A percentile compares a stretch with the other conserved stretches of the same genome.
phyloP scores from a whole-genome alignment of 768 basidiomycete genomes.

The Auriscalpium orientale region DNA sequence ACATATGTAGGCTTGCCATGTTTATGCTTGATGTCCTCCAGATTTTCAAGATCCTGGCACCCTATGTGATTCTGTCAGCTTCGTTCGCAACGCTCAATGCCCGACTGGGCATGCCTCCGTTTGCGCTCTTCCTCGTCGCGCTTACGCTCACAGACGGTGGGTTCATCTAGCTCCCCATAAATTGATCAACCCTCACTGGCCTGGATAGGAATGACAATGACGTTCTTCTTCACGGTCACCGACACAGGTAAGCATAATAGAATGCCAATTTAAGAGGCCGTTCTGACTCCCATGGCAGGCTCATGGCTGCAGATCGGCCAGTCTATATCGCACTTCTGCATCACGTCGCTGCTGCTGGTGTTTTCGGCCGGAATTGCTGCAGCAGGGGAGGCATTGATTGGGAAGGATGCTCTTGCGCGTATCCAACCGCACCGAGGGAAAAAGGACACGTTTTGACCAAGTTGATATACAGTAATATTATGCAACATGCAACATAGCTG shows the following conservation, averaged over 20 bases:
- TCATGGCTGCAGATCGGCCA: constrained; percentile 90
- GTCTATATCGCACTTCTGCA: constrained; percentile 82
- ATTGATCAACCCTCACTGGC: not conserved
- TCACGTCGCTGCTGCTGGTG: constrained; percentile 68
- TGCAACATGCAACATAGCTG: not conserved
- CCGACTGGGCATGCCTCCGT: constrained; percentile 61
- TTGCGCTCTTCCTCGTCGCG: constrained; percentile 74
- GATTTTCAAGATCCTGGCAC: constrained; percentile 78
- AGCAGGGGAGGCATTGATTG: constrained; percentile 65
- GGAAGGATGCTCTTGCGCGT: constrained; percentile 15
- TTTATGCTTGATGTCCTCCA: constrained; percentile 18
- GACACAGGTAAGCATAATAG: constrained; percentile 50
- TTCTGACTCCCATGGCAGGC: constrained; percentile 30
- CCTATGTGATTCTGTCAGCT: constrained; percentile 70
- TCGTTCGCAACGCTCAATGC: constrained; percentile 64
- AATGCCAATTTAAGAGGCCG: no score
- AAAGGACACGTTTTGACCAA: not conserved
- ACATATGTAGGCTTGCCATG: not conserved
- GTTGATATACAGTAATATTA: not conserved
- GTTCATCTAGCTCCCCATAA: constrained; percentile 7
- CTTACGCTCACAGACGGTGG: constrained; percentile 65
- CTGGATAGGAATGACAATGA: constrained; percentile 63
- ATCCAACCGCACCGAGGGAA: not conserved
- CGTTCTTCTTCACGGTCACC: constrained; percentile 78
- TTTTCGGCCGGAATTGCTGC: constrained; percentile 76